These are phyloP conservation scores for Oehlia diaphana DNA, from an alignment of 192 early-diverging fungal species.

Conservation along the genomic window DNA sequence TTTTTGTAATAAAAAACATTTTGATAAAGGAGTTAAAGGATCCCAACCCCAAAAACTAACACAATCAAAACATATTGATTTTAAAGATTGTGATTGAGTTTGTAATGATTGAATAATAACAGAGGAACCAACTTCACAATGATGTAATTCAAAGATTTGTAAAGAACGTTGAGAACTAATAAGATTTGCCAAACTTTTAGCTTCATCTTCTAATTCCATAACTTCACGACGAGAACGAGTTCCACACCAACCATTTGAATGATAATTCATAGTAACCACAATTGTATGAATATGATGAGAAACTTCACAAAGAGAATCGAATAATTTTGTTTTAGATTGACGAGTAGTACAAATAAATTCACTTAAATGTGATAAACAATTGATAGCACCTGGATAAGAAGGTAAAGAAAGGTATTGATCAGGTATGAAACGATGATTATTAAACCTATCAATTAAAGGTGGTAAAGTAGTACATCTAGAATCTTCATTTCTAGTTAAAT, in stretches of 20 bases:
- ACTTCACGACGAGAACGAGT: neutral
- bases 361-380: constrained; percentile 2
- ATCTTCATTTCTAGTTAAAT: neutral
- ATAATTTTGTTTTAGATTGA: constrained; percentile 26
- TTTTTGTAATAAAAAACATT: neutral
- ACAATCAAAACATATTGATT: neutral
- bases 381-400: neutral
- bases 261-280: neutral
- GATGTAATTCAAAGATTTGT: constrained; percentile 9
- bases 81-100: constrained; percentile 5
- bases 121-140: neutral
- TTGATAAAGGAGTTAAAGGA: neutral
- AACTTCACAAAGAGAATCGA: neutral
- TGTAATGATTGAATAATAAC: constrained; percentile 7
- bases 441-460: neutral
- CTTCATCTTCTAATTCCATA: constrained; percentile 21
- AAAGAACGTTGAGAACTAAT: constrained; percentile 11
- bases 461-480: neutral
- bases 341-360: constrained; percentile 19
- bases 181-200: constrained; percentile 12
- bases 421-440: neutral
- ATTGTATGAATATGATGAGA: constrained; percentile 2
- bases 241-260: neutral
- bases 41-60: constrained; percentile 18
- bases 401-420: neutral